Evolutionary conservation across 768 basidiomycete genomes (phyloP), one percentile per base, ranked within the genome.

Genomic region (Kwoniella sp.): DNA sequence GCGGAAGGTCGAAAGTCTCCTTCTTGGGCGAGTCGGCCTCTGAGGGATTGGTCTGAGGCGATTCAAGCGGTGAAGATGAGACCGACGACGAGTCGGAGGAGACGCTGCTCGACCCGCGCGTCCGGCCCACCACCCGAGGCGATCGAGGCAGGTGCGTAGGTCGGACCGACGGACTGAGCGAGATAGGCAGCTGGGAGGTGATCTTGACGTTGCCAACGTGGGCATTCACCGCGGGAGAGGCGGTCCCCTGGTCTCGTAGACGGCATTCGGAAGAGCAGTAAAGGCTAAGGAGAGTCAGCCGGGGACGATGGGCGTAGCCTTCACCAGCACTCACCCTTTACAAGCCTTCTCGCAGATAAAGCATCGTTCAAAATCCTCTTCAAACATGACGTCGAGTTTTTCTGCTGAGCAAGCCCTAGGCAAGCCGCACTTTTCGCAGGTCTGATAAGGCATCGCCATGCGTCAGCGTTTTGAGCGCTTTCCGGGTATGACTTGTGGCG

Each of bases 221-320:
- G 20, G 52, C 55, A 38, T 34, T 26, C 22, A 46, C 39, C 20
- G 54, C 47, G 14, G 46, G 53, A 12, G 58, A 57, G 9, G 56
- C 29, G 20, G 56, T 48, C 22, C 67, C 65, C 36, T 57, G 62
- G 42, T 69, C 67, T 36, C 65, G 62, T 32, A 56, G 42, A 22
- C 61, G 55, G 44, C 67, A 69, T 37, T 65, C 62, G 8, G 62
- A 62, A 9, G 68, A 70, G 57, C 68, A 70, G 56, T 67, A 70
- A n/a, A 70, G 59, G 4, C 68, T 70, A 32, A 1, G 26, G 31
- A 32, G 5, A 14, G 31, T 65, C 48, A 56, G 60, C 34, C 23
- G 5, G 25, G 25, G 19, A 20, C 7, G 15, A 20, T 3, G 23
- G 14, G 25, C 20, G 23, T 14, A 34, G n/a, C 8, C 25, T 3